These are phyloP conservation scores for Austroboletus eburneus DNA, from an alignment of 768 basidiomycete species.

Conservation along the genomic window DNA sequence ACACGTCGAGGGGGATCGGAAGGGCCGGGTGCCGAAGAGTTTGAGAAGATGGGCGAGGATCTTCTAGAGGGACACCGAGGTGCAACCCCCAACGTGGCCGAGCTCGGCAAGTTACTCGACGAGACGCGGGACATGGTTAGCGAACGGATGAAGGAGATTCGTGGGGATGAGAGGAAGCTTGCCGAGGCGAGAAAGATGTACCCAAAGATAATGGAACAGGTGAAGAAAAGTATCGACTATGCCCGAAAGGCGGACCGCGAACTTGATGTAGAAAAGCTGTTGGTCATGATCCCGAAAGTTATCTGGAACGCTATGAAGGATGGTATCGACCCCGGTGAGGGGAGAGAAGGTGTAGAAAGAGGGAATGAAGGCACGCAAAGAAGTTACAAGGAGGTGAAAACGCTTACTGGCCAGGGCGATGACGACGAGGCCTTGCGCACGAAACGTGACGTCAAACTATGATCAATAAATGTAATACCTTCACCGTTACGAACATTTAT, in stretches of 20 bases:
- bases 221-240: conserved; percentile 10
- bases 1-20: no score
- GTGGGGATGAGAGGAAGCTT: conserved; percentile 17
- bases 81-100: conserved; percentile 3
- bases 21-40: no score
- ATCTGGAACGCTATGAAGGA: neutral
- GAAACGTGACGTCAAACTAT: conserved; percentile 24
- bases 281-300: conserved; percentile 11
- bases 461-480: no score
- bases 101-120: conserved; percentile 16
- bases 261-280: conserved; percentile 4
- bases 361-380: conserved; percentile 7
- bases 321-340: conserved; percentile 5
- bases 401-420: conserved; percentile 4
- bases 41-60: no score
- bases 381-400: conserved; percentile 13
- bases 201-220: conserved; percentile 9
- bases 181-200: conserved; percentile 14
- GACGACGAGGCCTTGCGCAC: conserved; percentile 4
- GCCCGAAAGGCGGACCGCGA: conserved; percentile 3
- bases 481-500: no score
- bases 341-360: conserved; percentile 4
- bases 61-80: neutral
- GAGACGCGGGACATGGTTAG: conserved; percentile 16
- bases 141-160: conserved; percentile 12